Percentiles rank a stretch among this genome's conserved stretches.
These are phyloP conservation scores for Secale cereale DNA, from an alignment of 176 grass and related monocot genomes.

Conservation along the genomic window DNA sequence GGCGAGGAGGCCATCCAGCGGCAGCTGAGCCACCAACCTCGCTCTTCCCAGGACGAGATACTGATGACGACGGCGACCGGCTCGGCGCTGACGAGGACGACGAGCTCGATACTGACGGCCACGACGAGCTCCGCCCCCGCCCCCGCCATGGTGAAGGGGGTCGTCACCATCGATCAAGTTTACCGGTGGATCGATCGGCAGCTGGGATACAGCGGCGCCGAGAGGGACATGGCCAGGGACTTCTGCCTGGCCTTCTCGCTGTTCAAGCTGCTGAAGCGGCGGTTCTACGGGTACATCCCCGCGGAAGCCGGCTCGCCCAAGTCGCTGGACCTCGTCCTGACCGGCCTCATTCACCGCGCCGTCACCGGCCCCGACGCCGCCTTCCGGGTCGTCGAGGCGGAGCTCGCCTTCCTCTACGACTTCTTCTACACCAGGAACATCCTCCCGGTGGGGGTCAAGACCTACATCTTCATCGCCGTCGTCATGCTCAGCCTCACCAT, in stretches of 20 bases:
- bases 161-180: constrained; percentile 39
- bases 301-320: constrained; percentile 33
- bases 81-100: background rate
- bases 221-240: constrained; percentile 44
- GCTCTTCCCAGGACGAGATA: background rate
- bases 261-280: constrained; percentile 51
- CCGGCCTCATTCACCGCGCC: constrained; percentile 28
- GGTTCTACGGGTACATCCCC: constrained; percentile 35
- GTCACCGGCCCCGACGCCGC: constrained; percentile 27
- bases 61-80: background rate
- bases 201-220: constrained; percentile 19
- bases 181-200: constrained; percentile 37
- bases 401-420: constrained; percentile 55
- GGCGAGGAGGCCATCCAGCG: constrained; percentile 35
- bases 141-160: background rate
- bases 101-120: background rate
- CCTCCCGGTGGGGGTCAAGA: constrained; percentile 27
- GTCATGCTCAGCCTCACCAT: constrained; percentile 20
- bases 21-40: background rate
- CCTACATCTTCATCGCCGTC: constrained; percentile 39
- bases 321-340: constrained; percentile 21
- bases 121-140: background rate
- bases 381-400: constrained; percentile 33
- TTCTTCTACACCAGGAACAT: constrained; percentile 51
- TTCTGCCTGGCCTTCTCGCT: constrained; percentile 54